phyloP scores from a whole-genome alignment of 208 protist genomes.

The Acanthamoeba royreba region DNA sequence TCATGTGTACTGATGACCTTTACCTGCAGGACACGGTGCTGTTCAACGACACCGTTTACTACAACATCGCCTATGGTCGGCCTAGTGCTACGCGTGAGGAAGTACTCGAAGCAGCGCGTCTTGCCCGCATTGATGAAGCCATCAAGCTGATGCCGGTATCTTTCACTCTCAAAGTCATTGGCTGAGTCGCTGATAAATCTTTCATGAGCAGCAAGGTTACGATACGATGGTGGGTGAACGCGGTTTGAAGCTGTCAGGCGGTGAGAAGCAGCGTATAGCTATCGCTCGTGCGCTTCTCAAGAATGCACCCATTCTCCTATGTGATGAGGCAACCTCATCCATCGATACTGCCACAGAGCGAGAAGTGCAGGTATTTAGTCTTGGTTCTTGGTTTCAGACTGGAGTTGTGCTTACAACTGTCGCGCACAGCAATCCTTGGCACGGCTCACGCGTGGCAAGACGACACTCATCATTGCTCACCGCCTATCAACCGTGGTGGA shows the following conservation, averaged over 20 bases:
- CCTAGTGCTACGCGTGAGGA: background rate
- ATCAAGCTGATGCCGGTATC: constrained; percentile 63
- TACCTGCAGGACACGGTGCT: constrained; percentile 72
- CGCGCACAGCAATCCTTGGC: background rate
- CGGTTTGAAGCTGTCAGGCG: constrained; percentile 75
- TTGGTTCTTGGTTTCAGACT: background rate
- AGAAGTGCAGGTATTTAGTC: constrained; percentile 60
- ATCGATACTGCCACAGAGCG: constrained; percentile 77
- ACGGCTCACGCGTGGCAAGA: constrained; percentile 38
- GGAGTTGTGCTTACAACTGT: background rate
- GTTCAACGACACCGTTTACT: constrained; percentile 76
- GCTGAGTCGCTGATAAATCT: background rate
- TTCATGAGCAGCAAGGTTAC: constrained; percentile 24
- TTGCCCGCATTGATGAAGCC: constrained; percentile 60
- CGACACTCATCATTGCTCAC: constrained; percentile 61
- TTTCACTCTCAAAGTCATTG: background rate
- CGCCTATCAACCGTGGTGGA: constrained; percentile 52
- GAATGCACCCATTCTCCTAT: constrained; percentile 73
- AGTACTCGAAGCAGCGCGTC: constrained; percentile 47
- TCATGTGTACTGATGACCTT: background rate
- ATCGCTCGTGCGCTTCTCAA: constrained; percentile 77
- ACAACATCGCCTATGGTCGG: constrained; percentile 76
- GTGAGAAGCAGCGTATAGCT: constrained; percentile 82
- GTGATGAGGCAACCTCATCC: constrained; percentile 77
- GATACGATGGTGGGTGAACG: constrained; percentile 81